Evolutionary conservation across 768 basidiomycete species (phyloP), one percentile per base, ranked within the genome.

Genomic region (Kwoniella sp.): DNA sequence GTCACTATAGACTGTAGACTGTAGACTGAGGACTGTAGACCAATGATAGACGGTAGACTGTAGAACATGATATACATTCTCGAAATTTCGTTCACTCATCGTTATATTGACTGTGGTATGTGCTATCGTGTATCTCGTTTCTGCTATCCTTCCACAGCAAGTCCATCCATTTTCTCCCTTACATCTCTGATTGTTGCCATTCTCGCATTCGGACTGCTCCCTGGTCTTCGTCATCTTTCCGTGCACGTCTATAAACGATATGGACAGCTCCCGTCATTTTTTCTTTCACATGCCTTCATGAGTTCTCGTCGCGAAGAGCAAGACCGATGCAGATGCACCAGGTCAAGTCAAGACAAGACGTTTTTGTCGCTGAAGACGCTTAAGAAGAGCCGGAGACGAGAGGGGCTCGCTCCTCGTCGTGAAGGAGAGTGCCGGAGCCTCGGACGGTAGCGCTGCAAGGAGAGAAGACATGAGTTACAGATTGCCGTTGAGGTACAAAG

Each of bases 391-490:
- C 69, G 26, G 66, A 58, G 50, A 93, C 85, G 64, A 96, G 86
- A 4, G 93, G 93, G 9, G 88, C 90, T 61, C 92, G 86, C 82
- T 97, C 94, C 77, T 92, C 92, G 70, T 96, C 93, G 70, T 85
- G 84, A 60, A 95, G 84, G 20, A 87, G 83, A 58, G 90, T 85
- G 7, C 84, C 86, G 52, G 83, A 82, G 37, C 77, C 71, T 55
- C 73, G 64, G 47, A 76, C 34, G 31, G 77, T 79, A 55, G 82
- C 70, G 82, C 80, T 78, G 79, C 30, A 63, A 82, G 51, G 87
- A 74, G 34, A 89, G 88, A 65, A 26, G 34, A 29, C 30, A 57
- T 26, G 37, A 30, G 45, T 17, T 12, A 48, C 7, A 37, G 20
- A 29, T 37, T 7, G 13, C 34, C 34, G 13, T n/a, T n/a, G 34